Percentiles rank a stretch among this genome's conserved stretches.
Conservation (phyloP, 768 basidiomycete genomes). For the Mycena capillaripes region DNA sequence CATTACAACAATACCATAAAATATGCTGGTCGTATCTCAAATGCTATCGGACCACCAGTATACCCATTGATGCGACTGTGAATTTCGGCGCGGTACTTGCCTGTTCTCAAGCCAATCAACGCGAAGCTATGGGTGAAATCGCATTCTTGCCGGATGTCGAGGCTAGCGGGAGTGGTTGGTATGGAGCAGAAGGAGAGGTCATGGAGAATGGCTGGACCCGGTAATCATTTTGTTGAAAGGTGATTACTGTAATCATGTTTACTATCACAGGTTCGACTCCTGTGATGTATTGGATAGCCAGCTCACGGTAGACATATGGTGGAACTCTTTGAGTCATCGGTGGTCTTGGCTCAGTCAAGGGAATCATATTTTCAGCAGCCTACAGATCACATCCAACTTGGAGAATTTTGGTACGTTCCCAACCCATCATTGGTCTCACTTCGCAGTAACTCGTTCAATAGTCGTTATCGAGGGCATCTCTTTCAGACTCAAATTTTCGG, state of each 20-base stretch:
- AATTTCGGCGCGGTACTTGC: not conserved
- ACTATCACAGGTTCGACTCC: not conserved
- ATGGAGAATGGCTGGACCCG: slow-evolving; percentile 17
- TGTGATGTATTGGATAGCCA: not conserved
- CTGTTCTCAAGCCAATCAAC: no score
- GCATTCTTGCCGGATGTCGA: not conserved
- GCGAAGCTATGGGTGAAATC: not conserved
- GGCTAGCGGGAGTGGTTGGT: not conserved
- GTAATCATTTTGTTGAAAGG: not conserved
- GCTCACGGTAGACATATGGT: no score
- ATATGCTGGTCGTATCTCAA: not conserved
- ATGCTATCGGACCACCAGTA: not conserved
- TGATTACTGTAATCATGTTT: not conserved
- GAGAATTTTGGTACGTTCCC: not conserved
- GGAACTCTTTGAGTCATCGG: no score
- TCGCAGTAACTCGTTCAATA: not conserved
- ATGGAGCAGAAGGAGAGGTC: no score
- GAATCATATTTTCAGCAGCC: not conserved
- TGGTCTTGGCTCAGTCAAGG: slow-evolving; percentile 5
- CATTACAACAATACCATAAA: not conserved
- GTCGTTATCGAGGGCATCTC: not conserved
- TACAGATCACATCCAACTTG: not conserved
- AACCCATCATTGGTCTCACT: not conserved
- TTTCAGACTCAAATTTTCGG: not conserved
- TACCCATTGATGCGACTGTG: not conserved